phyloP scores from a whole-genome alignment of 768 basidiomycete genomes.

The Daedalea quercina region DNA sequence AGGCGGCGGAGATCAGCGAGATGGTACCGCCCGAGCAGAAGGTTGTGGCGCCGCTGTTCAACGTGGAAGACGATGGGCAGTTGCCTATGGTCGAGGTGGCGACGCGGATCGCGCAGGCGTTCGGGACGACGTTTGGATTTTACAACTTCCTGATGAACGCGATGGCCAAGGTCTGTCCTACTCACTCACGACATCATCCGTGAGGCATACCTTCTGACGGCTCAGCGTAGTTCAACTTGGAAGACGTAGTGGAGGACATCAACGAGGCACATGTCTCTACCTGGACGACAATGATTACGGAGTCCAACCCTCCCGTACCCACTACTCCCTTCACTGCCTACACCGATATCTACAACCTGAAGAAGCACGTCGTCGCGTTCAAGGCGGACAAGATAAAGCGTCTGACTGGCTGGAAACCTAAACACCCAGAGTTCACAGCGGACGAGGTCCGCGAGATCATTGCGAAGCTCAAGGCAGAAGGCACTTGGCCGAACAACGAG shows the following conservation, averaged over 20 bases:
- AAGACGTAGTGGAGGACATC: slow-evolving; percentile 74
- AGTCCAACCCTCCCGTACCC: slow-evolving; percentile 61
- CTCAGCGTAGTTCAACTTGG: slow-evolving; percentile 44
- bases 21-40: slow-evolving; percentile 49
- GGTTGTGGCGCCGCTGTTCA: slow-evolving; percentile 73
- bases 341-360: slow-evolving; percentile 67
- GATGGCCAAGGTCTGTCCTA: slow-evolving; percentile 49
- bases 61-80: slow-evolving; percentile 77
- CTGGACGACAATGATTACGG: slow-evolving; percentile 78
- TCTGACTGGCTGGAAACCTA: slow-evolving; percentile 62
- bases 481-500: slow-evolving; percentile 34
- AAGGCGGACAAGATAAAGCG: slow-evolving; percentile 69
- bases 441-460: slow-evolving; percentile 63
- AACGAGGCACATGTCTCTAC: slow-evolving; percentile 78
- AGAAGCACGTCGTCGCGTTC: slow-evolving; percentile 64
- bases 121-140: slow-evolving; percentile 78
- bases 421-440: slow-evolving; percentile 53
- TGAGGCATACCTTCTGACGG: background rate
- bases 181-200: background rate
- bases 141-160: slow-evolving; percentile 65
- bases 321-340: slow-evolving; percentile 74
- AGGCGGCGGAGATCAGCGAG: slow-evolving; percentile 56
- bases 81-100: slow-evolving; percentile 64
- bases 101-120: slow-evolving; percentile 58
- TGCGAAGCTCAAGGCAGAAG: slow-evolving; percentile 76